Evolutionary conservation across 345 rosid species (phyloP).

Genomic region (Hevea brasiliensis): DNA sequence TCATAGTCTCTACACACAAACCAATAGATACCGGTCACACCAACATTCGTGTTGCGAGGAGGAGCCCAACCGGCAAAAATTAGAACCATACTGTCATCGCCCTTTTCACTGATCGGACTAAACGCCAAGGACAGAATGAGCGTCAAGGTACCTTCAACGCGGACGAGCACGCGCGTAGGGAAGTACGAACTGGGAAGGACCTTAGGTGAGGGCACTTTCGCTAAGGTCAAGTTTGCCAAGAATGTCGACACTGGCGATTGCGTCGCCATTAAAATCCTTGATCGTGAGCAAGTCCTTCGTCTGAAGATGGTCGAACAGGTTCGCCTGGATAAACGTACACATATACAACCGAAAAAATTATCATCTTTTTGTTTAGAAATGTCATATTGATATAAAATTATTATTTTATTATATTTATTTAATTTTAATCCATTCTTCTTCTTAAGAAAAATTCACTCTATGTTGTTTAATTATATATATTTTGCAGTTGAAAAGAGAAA

Average conservation of each 20-base stretch:
- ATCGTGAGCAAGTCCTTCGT: constrained; percentile 69
- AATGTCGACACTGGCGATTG: constrained; percentile 57
- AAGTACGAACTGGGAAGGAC: constrained; percentile 82
- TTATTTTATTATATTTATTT: neutral
- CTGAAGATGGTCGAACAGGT: constrained; percentile 96
- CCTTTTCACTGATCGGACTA: neutral
- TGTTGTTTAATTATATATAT: too few relatives aligned
- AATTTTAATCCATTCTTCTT: neutral
- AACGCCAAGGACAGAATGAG: constrained; percentile 31
- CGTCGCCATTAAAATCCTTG: constrained; percentile 84
- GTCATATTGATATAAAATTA: neutral
- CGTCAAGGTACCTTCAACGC: constrained; percentile 35
- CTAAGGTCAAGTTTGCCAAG: constrained; percentile 83
- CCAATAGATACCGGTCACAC: neutral
- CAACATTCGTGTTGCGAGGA: neutral
- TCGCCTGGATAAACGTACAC: neutral
- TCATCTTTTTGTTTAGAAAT: neutral
- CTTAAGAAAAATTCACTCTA: neutral
- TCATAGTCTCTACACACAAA: neutral
- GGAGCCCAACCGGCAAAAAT: too few relatives aligned
- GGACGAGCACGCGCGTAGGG: constrained; percentile 63
- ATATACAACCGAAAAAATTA: neutral
- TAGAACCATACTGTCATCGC: neutral
- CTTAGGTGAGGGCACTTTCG: constrained; percentile 87
- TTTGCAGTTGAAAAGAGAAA: constrained; percentile 79